A percentile compares a stretch with the other conserved stretches of the same genome.
These are phyloP conservation scores for Oryza brachyantha DNA, from an alignment of 176 grass and related monocot genomes.

Conservation along the genomic window DNA sequence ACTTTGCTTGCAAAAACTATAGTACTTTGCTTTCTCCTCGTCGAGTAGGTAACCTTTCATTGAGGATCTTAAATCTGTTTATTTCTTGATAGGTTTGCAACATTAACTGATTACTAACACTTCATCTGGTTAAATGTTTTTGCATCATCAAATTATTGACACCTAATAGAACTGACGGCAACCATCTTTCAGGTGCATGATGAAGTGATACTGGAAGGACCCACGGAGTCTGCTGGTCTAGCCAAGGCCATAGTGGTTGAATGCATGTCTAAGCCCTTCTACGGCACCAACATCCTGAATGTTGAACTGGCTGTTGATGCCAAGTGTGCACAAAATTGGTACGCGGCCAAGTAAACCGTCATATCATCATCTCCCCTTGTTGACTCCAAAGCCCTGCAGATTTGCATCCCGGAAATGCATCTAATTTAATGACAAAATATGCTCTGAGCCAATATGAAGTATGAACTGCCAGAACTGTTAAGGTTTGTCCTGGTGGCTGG, in stretches of 20 bases:
- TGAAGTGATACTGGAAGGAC: conserved; percentile 99
- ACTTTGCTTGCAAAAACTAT: no score
- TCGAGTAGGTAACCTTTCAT: background rate
- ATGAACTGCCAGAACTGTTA: background rate
- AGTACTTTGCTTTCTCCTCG: conserved; percentile 2
- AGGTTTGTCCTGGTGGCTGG: background rate
- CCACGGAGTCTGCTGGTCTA: conserved; percentile 77
- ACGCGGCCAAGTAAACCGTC: conserved; percentile 67
- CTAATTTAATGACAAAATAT: background rate
- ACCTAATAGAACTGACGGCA: conserved; percentile 14
- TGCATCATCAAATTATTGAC: background rate
- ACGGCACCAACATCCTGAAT: conserved; percentile 65
- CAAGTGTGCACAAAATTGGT: conserved; percentile 91
- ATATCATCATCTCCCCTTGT: background rate
- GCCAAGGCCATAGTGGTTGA: conserved; percentile 85
- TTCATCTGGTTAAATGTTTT: background rate
- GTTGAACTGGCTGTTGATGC: conserved; percentile 95
- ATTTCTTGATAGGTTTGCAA: background rate
- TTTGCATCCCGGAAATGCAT: background rate
- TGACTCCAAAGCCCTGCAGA: background rate
- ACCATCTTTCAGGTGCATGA: conserved; percentile 79
- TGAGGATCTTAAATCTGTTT: background rate
- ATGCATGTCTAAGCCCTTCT: conserved; percentile 95
- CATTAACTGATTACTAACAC: background rate
- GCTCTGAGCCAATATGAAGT: conserved; percentile 13